Percentiles rank a stretch among this genome's conserved stretches.
These are phyloP conservation scores for Flaveria ramosissima DNA, from an alignment of 129 eudicot species.

Conservation along the genomic window DNA sequence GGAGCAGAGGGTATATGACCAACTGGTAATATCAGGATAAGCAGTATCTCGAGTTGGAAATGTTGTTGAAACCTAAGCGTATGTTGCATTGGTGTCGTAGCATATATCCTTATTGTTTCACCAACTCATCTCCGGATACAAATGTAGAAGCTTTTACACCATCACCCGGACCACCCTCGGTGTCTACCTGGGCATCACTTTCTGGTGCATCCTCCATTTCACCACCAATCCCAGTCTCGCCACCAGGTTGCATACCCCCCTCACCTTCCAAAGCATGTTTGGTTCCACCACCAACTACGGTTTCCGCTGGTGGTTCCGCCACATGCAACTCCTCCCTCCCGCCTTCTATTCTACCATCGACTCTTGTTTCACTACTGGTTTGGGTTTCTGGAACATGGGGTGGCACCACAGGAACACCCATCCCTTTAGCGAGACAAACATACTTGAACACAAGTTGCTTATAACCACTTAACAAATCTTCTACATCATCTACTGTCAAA, in stretches of 20 bases:
- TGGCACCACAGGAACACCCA: constrained; percentile 42
- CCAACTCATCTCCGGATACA: constrained; percentile 17
- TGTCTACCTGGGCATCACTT: background rate
- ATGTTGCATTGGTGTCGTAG: no score
- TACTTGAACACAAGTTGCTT: constrained; percentile 77
- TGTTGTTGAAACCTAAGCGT: no score
- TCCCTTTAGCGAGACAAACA: constrained; percentile 78
- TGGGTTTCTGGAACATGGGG: constrained; percentile 20
- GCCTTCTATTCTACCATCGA: background rate
- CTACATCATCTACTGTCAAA: constrained; percentile 66
- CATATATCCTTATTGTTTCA: no score
- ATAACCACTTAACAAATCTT: constrained; percentile 66
- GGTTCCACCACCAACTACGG: constrained; percentile 16
- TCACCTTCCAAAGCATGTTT: constrained; percentile 13
- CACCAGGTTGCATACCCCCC: background rate
- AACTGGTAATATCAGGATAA: no score
- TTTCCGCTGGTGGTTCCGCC: constrained; percentile 19
- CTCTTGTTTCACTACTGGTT: no score
- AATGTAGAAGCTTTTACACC: constrained; percentile 23
- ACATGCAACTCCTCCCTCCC: background rate
- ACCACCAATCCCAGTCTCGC: background rate
- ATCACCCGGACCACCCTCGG: constrained; percentile 5
- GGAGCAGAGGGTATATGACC: no score
- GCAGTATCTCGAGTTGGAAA: no score
- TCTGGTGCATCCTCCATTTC: constrained; percentile 19